phyloP scores from a whole-genome alignment of 176 grass and related monocot species.

The Ensete ventricosum region DNA sequence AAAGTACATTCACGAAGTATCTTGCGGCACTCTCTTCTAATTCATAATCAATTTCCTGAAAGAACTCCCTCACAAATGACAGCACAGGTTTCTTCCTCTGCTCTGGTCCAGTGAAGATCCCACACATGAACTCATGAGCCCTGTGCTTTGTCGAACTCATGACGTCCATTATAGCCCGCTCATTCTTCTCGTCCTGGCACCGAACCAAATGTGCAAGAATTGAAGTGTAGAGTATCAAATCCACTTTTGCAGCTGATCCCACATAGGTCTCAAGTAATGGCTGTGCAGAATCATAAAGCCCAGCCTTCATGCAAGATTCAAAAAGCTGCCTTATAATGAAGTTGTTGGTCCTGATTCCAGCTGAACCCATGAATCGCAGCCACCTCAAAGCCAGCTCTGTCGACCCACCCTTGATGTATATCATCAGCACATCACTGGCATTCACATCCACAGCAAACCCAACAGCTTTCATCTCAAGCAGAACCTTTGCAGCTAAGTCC shows the following conservation, averaged over 20 bases:
- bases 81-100: constrained; percentile 84
- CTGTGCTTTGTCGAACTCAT: constrained; percentile 63
- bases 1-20: constrained; percentile 88
- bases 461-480: constrained; percentile 89
- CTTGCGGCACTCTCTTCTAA: constrained; percentile 54
- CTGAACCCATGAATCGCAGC: constrained; percentile 86
- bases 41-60: constrained; percentile 81
- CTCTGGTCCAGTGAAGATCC: constrained; percentile 78
- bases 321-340: constrained; percentile 95
- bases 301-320: constrained; percentile 87
- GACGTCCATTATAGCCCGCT: constrained; percentile 83
- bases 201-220: constrained; percentile 72
- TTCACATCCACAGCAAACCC: constrained; percentile 75
- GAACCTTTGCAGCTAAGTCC: constrained; percentile 76
- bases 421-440: constrained; percentile 85
- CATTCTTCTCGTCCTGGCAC: constrained; percentile 61
- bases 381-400: constrained; percentile 71
- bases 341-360: constrained; percentile 84
- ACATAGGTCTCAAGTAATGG: constrained; percentile 73
- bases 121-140: constrained; percentile 79
- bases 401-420: constrained; percentile 85
- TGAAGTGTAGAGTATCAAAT: constrained; percentile 88
- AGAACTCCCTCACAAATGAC: constrained; percentile 73
- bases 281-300: constrained; percentile 62
- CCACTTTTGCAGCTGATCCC: constrained; percentile 55